Conservation (phyloP, 306 rosid genomes). For the Bauhinia variegata region DNA sequence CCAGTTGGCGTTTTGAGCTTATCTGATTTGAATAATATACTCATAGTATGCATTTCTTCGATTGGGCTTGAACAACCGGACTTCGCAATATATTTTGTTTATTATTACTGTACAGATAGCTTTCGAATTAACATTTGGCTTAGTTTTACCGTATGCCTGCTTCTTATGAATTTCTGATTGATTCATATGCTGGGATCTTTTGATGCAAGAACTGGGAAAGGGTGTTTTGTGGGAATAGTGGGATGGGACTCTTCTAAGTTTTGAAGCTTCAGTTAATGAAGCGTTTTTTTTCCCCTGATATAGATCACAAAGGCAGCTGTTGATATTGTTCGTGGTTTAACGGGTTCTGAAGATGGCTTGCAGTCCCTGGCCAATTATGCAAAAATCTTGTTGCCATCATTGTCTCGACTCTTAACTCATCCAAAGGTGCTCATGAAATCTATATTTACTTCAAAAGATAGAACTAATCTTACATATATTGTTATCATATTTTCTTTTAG, state of each 20-base stretch:
- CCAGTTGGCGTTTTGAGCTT: not conserved
- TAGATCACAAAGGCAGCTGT: slow-evolving; percentile 80
- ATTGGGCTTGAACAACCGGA: not conserved
- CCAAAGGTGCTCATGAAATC: slow-evolving; percentile 50
- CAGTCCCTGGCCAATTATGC: slow-evolving; percentile 65
- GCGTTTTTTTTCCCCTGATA: slow-evolving; percentile 4
- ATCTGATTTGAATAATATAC: not conserved
- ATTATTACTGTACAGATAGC: not conserved
- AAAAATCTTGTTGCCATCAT: slow-evolving; percentile 50
- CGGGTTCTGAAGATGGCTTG: slow-evolving; percentile 87
- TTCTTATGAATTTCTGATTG: not conserved
- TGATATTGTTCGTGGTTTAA: slow-evolving; percentile 87
- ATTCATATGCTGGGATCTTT: not conserved
- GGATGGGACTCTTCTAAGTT: not conserved
- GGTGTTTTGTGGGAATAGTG: not conserved
- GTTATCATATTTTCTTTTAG: not conserved
- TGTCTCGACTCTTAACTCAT: slow-evolving; percentile 63
- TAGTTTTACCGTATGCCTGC: not conserved
- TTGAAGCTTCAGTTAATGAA: not conserved
- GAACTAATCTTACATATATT: no score
- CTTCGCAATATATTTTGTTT: not conserved
- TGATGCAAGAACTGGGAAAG: not conserved
- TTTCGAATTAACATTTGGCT: not conserved
- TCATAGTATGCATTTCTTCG: not conserved
- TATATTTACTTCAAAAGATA: not conserved